Conservation (phyloP, 2,329 filamentous ascomycete genomes). For the Fusarium burgessii region DNA sequence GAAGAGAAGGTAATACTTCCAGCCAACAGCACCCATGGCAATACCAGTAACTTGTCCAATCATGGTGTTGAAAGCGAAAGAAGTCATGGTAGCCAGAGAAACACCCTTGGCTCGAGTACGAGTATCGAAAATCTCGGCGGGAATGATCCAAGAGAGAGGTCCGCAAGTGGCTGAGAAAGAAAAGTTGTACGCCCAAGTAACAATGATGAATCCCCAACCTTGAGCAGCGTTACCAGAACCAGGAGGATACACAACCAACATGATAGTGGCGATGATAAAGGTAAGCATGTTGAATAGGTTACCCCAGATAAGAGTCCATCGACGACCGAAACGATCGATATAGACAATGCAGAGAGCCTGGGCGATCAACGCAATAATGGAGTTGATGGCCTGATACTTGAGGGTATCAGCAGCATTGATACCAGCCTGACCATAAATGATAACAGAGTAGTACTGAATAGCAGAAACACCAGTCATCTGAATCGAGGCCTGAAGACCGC, state of each 20-base stretch:
- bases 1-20: slow-evolving; percentile 57
- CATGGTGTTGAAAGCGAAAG: slow-evolving; percentile 82
- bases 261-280: slow-evolving; percentile 75
- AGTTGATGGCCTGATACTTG: slow-evolving; percentile 81
- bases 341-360: slow-evolving; percentile 76
- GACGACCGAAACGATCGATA: slow-evolving; percentile 77
- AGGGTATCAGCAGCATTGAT: slow-evolving; percentile 74
- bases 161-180: slow-evolving; percentile 78
- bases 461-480: slow-evolving; percentile 83
- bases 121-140: slow-evolving; percentile 82
- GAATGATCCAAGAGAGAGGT: slow-evolving; percentile 71
- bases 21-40: slow-evolving; percentile 50
- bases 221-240: slow-evolving; percentile 58
- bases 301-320: slow-evolving; percentile 77
- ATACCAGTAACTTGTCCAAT: slow-evolving; percentile 56
- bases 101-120: slow-evolving; percentile 80
- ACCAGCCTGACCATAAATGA: slow-evolving; percentile 76
- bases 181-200: slow-evolving; percentile 86
- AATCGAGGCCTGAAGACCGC: slow-evolving; percentile 75
- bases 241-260: slow-evolving; percentile 70
- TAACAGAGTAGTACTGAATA: slow-evolving; percentile 80
- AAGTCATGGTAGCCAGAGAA: slow-evolving; percentile 78
- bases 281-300: slow-evolving; percentile 78
- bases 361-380: slow-evolving; percentile 75
- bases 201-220: slow-evolving; percentile 77